These are phyloP conservation scores for Massariosphaeria phaeospora DNA, from an alignment of 495 filamentous ascomycete species.

Conservation along the genomic window DNA sequence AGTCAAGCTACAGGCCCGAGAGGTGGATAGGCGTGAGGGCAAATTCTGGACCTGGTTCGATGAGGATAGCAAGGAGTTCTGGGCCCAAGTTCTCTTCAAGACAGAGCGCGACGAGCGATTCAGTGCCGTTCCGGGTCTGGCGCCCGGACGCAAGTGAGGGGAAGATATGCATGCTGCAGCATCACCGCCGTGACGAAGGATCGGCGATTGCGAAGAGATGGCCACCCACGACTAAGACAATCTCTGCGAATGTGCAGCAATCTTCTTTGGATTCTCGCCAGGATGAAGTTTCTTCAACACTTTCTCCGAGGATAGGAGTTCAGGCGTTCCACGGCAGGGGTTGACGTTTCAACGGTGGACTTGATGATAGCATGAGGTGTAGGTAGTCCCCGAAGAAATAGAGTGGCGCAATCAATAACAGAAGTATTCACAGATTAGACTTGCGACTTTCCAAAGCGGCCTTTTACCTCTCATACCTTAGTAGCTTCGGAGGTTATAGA, in stretches of 20 bases:
- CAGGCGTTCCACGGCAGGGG: not conserved
- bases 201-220: not conserved
- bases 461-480: no score
- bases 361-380: no score
- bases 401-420: no score
- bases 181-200: not conserved
- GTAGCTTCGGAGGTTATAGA: no score
- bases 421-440: no score
- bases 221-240: not conserved
- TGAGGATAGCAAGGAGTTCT: slow-evolving; percentile 93
- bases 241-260: not conserved
- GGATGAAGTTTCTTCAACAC: not conserved
- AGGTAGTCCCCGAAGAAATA: slow-evolving; percentile 5
- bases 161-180: not conserved
- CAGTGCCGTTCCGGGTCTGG: slow-evolving; percentile 85
- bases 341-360: not conserved
- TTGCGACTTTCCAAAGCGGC: no score
- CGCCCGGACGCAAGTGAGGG: slow-evolving; percentile 43
- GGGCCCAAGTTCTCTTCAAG: slow-evolving; percentile 98
- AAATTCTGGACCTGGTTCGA: slow-evolving; percentile 94
- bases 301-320: not conserved
- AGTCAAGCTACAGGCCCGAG: slow-evolving; percentile 92
- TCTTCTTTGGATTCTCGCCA: slow-evolving; percentile 2
- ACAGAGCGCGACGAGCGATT: slow-evolving; percentile 97
- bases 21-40: slow-evolving; percentile 84